Base-by-base conservation (phyloP, 768 basidiomycete species). In the Podaxis carcinomalis region DNA sequence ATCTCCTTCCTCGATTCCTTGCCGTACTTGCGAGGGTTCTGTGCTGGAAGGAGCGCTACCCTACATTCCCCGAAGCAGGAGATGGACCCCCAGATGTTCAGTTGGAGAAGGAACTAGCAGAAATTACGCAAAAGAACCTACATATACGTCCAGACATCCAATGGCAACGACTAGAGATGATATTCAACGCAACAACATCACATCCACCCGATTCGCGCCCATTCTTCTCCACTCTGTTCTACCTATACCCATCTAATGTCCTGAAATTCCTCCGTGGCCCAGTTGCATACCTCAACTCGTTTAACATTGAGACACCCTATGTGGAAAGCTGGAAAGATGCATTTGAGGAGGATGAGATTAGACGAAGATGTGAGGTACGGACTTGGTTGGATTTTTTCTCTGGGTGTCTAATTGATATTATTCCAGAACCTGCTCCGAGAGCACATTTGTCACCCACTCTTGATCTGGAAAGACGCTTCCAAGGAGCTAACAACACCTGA, bases 201-300 rank as follows among this genome's bases (percentile, higher is more conserved):
- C 72, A 77, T 28, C 74, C 83, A 1, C 89, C 91, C 16, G 82
- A 84, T 3, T 80, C 85, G 14, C 80, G 84, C 19, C 80, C 77
- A 47, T 91, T 84, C 68, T 94, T 94, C 74, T 87, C 88, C 1
- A 81, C 81, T 49, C 77, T 97, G 63, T 96, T 95, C 74, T 95
- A 93, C 67, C 83, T 95, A 51, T 97, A 92, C 76, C 95, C 95
- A 1, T 90, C 88, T 74, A 97, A 95, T 75, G 79, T 91, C 44
- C 77, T 96, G 61, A 83, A 81, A 57, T 97, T 97, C 72, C 73
- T 95, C 56, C 84, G 86, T 55, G 76, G 80, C 53, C 92, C 95
- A 1, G 78, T 80, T 7, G 71, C 73, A 39, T 94, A 93, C 66
- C 73, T 97, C 16, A 72, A 70, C 6, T 79, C 82, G 25, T 80